Percentiles rank a stretch among this genome's conserved stretches.
These are phyloP conservation scores for Ambrosiella cleistominuta DNA, from an alignment of 2,329 filamentous ascomycete species.

Conservation along the genomic window DNA sequence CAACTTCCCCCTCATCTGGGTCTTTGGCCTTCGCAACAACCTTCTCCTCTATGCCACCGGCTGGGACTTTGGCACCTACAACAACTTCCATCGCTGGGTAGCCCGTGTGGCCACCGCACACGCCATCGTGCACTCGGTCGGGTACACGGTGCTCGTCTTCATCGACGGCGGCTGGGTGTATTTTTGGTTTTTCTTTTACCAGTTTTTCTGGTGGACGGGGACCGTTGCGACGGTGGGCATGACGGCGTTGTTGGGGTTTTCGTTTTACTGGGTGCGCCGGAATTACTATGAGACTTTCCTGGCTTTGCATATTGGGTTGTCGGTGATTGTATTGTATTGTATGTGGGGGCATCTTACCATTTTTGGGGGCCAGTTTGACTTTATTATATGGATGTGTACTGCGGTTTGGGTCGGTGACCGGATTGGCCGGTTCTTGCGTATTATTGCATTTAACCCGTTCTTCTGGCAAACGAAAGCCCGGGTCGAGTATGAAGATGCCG, in stretches of 20 bases:
- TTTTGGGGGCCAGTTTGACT: slow-evolving; percentile 30
- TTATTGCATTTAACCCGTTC: slow-evolving; percentile 23
- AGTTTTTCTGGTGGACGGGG: slow-evolving; percentile 33
- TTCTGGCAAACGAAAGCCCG: slow-evolving; percentile 21
- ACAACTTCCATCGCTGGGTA: slow-evolving; percentile 49
- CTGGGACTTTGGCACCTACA: slow-evolving; percentile 51
- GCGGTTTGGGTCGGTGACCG: slow-evolving; percentile 34
- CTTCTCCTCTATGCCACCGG: slow-evolving; percentile 48
- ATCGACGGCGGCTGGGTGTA: slow-evolving; percentile 23
- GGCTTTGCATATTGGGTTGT: slow-evolving; percentile 32
- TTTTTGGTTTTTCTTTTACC: slow-evolving; percentile 22
- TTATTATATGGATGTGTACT: slow-evolving; percentile 31
- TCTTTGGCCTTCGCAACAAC: slow-evolving; percentile 52
- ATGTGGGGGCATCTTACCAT: slow-evolving; percentile 39
- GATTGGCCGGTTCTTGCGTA: slow-evolving; percentile 26
- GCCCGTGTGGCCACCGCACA: slow-evolving; percentile 44
- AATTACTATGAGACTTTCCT: slow-evolving; percentile 36
- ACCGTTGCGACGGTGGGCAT: slow-evolving; percentile 28
- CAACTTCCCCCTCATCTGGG: slow-evolving; percentile 46
- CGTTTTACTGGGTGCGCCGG: slow-evolving; percentile 33
- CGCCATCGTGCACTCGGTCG: slow-evolving; percentile 43
- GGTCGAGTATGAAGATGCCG: slow-evolving; percentile 21
- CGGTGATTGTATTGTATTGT: slow-evolving; percentile 30
- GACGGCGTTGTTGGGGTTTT: slow-evolving; percentile 29
- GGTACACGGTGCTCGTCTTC: slow-evolving; percentile 33